phyloP scores from a whole-genome alignment of 495 filamentous ascomycete species.

The Penicillium alfredii region DNA sequence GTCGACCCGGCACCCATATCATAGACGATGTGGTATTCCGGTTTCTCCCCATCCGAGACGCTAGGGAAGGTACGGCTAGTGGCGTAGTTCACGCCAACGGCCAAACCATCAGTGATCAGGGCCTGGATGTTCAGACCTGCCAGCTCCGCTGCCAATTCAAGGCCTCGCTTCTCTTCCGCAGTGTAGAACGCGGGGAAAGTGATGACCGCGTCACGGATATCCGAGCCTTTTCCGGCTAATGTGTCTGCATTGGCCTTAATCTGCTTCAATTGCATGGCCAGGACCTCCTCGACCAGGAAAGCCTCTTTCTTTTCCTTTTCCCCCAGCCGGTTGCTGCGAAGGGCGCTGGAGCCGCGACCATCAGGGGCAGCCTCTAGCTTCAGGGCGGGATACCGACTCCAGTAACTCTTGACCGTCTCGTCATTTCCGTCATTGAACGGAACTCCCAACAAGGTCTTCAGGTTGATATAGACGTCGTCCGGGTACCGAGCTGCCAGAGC shows the following conservation, averaged over 20 bases:
- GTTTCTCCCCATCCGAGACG: constrained; percentile 75
- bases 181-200: constrained; percentile 92
- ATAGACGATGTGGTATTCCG: constrained; percentile 88
- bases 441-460: constrained; percentile 80
- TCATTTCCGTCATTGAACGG: constrained; percentile 46
- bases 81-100: constrained; percentile 92
- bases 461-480: constrained; percentile 86
- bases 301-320: constrained; percentile 56
- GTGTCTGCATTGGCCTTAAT: constrained; percentile 80
- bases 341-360: constrained; percentile 63
- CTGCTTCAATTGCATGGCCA: constrained; percentile 94
- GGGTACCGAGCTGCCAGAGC: constrained; percentile 83
- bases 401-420: constrained; percentile 61
- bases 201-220: constrained; percentile 74
- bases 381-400: constrained; percentile 61
- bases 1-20: constrained; percentile 99
- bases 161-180: constrained; percentile 74
- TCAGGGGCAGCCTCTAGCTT: constrained; percentile 37
- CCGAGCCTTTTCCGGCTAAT: constrained; percentile 71
- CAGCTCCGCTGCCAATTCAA: constrained; percentile 75
- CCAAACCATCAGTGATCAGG: constrained; percentile 83
- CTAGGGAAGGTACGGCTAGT: constrained; percentile 83
- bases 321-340: constrained; percentile 69
- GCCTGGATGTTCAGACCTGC: constrained; percentile 81
- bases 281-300: constrained; percentile 84